Conservation (phyloP, 495 filamentous ascomycete genomes). For the Staphylotrichum tortipilum region DNA sequence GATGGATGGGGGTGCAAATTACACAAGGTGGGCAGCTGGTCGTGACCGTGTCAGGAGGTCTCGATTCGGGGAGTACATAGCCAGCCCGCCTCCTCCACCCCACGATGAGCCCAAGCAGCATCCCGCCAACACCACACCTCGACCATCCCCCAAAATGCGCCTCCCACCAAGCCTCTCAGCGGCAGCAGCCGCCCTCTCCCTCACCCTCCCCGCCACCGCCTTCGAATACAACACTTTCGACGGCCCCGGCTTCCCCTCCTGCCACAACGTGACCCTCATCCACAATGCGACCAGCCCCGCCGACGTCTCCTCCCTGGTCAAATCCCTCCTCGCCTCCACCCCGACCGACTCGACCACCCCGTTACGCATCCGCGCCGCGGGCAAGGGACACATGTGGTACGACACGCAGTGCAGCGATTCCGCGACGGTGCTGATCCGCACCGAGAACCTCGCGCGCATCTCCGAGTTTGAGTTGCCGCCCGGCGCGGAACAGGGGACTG, state of each 20-base stretch:
- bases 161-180: neutral
- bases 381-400: slow-evolving; percentile 46
- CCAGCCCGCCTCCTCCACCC: no score
- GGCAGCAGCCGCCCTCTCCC: slow-evolving; percentile 6
- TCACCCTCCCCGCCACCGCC: slow-evolving; percentile 15
- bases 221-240: slow-evolving; percentile 43
- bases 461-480: slow-evolving; percentile 29
- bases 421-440: slow-evolving; percentile 37
- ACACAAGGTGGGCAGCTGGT: no score
- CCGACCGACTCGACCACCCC: slow-evolving; percentile 17
- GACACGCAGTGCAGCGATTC: slow-evolving; percentile 42
- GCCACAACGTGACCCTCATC: slow-evolving; percentile 34
- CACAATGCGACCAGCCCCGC: slow-evolving; percentile 35
- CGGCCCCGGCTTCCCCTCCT: slow-evolving; percentile 39
- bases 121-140: no score
- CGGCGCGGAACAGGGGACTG: slow-evolving; percentile 29
- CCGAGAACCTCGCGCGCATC: slow-evolving; percentile 36
- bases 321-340: slow-evolving; percentile 18
- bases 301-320: slow-evolving; percentile 35
- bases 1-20: neutral
- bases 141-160: neutral
- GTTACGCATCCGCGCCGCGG: slow-evolving; percentile 38
- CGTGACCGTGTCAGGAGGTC: no score
- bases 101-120: no score
- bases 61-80: no score